Conservation (phyloP, 768 basidiomycete genomes). For the Russula sp. region DNA sequence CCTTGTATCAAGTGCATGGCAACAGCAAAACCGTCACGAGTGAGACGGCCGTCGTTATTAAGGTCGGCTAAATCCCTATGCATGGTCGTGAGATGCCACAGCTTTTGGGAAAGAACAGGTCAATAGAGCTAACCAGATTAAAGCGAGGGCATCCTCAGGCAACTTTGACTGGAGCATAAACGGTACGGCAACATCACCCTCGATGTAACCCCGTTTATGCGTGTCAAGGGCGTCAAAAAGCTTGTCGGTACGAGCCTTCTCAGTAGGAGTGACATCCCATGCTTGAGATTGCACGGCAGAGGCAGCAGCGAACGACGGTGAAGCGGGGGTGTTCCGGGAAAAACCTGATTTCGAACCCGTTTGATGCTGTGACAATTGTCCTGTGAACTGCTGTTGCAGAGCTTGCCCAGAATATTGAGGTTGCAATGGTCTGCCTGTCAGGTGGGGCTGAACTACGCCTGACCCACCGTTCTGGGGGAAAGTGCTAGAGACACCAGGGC, state of each 20-base stretch:
- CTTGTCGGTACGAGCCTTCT: slow-evolving; percentile 71
- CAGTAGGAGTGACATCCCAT: slow-evolving; percentile 82
- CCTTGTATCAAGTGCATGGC: slow-evolving; percentile 91
- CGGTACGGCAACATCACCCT: slow-evolving; percentile 90
- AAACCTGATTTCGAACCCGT: slow-evolving; percentile 27
- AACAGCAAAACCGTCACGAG: slow-evolving; percentile 89
- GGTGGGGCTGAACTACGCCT: slow-evolving; percentile 24
- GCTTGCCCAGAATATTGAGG: slow-evolving; percentile 64
- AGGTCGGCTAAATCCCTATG: slow-evolving; percentile 91
- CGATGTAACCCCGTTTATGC: slow-evolving; percentile 70
- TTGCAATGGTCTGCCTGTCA: slow-evolving; percentile 35
- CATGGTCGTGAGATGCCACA: background rate
- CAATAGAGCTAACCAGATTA: slow-evolving; percentile 67
- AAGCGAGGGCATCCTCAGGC: slow-evolving; percentile 77
- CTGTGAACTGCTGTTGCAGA: slow-evolving; percentile 20
- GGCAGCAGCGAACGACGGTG: slow-evolving; percentile 22
- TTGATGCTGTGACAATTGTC: slow-evolving; percentile 15
- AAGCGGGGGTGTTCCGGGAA: slow-evolving; percentile 27
- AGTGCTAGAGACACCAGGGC: slow-evolving; percentile 44
- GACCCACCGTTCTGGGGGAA: slow-evolving; percentile 63
- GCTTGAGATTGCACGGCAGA: slow-evolving; percentile 26
- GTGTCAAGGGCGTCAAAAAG: slow-evolving; percentile 82
- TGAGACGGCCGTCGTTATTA: slow-evolving; percentile 79
- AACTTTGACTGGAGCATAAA: slow-evolving; percentile 92
- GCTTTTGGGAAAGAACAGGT: background rate